Evolutionary conservation across 345 rosid species (phyloP).

Genomic region (Schrenkiella parvula): DNA sequence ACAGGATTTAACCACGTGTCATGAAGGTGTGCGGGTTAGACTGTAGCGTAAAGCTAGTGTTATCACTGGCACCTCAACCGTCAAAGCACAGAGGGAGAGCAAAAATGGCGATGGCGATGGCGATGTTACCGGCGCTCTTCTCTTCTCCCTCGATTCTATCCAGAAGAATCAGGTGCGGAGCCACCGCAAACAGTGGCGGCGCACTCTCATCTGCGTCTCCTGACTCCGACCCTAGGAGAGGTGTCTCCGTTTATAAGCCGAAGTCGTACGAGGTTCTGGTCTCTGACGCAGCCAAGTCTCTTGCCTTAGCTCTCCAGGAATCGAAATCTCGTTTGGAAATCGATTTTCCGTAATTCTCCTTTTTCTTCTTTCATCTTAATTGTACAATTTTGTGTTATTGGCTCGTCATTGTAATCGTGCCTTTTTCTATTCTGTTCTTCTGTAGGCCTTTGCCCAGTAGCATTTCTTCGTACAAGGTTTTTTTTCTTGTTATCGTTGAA

Average conservation of each 20-base stretch:
- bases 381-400: neutral
- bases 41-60: neutral
- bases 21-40: conserved; percentile 11
- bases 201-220: conserved; percentile 29
- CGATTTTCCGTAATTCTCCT: conserved; percentile 70
- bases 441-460: conserved; percentile 83
- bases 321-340: conserved; percentile 78
- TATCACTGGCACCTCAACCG: conserved; percentile 3
- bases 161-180: conserved; percentile 36
- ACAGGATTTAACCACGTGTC: conserved; percentile 14
- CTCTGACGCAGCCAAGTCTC: conserved; percentile 74
- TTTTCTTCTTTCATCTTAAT: neutral
- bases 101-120: conserved; percentile 34
- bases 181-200: conserved; percentile 11
- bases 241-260: conserved; percentile 82
- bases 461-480: conserved; percentile 86
- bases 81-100: neutral
- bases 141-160: conserved; percentile 13
- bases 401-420: conserved; percentile 1
- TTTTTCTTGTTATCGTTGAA: neutral
- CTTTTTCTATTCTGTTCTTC: conserved; percentile 16
- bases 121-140: conserved; percentile 37
- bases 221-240: conserved; percentile 44
- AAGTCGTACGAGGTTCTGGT: conserved; percentile 78
- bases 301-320: conserved; percentile 67